Base-by-base conservation (phyloP, 768 basidiomycete species). In the Suillus variegatus region DNA sequence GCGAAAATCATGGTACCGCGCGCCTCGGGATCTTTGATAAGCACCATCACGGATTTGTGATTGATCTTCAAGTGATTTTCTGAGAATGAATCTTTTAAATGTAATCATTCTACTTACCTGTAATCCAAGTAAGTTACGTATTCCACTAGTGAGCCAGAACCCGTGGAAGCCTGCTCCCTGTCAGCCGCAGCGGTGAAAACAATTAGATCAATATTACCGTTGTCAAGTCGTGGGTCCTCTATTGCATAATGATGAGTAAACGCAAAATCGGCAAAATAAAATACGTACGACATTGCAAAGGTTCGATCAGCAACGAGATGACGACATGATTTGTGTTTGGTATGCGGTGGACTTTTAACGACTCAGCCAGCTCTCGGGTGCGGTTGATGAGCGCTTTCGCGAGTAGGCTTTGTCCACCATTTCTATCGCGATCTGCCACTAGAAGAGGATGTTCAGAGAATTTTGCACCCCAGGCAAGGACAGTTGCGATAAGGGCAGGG, bases 381-480 rank as follows among this genome's bases (percentile, higher is more conserved):
- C 94, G 86, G 73, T 90, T 85, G 58, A 95, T 88, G 41, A 97
- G 78, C 1, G 89, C 80, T 77, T 88, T 91, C 4, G 93, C 91
- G 8, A 98, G 79, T 44, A 87, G 75, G 76, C 94, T 94, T 72
- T 93, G 90, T 7, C 87, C 87, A 55, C 83, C 80, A 58, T 86
- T 87, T 65, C 87, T 86, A 60, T 85, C 81, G 51, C 94, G 85
- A 79, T 97, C 95, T 41, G 88, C 86, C 25, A 89, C 83, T 56
- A 97, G 86, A 66, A 95, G 78, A 0, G 91, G 89, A 73, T 97
- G 93, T 71, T 97, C 95, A 4, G 94, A 95, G 75, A 97, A 97
- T 71, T 95, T 94, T 44, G 93, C 89, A 36, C 95, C 95, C 91
- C 92, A 96, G 0, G 94, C 93, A 61, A 97, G 80, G 10, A 95